Conservation (phyloP, 2,329 filamentous ascomycete species). For the Fusarium succisae region DNA sequence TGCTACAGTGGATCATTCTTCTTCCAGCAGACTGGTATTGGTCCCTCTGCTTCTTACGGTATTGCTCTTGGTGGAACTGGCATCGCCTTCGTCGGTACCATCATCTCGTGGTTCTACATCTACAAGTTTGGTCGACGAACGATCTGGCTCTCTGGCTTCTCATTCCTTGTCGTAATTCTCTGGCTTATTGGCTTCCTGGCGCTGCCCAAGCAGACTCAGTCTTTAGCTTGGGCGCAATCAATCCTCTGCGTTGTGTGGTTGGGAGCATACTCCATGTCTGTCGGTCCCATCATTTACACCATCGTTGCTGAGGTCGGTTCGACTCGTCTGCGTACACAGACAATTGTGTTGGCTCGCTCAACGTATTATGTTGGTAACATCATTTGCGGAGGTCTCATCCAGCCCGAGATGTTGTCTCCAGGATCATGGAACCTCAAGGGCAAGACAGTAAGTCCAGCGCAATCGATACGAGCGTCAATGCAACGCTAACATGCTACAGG, state of each 20-base stretch:
- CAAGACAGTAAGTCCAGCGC: conserved; percentile 46
- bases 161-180: conserved; percentile 50
- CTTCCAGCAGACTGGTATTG: conserved; percentile 57
- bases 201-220: conserved; percentile 46
- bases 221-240: conserved; percentile 53
- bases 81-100: conserved; percentile 55
- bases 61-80: conserved; percentile 55
- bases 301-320: conserved; percentile 55
- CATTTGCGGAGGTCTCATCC: conserved; percentile 51
- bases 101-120: conserved; percentile 56
- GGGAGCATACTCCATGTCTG: conserved; percentile 53
- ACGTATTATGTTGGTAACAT: conserved; percentile 55
- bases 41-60: conserved; percentile 49
- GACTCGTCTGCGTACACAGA: conserved; percentile 54
- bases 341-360: conserved; percentile 52
- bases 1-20: conserved; percentile 57
- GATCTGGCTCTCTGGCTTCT: conserved; percentile 54
- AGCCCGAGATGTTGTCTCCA: conserved; percentile 51
- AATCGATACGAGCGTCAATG: neutral
- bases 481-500: conserved; percentile 38
- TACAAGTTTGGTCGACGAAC: conserved; percentile 53
- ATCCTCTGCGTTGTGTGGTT: conserved; percentile 57
- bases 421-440: conserved; percentile 53
- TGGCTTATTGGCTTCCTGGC: conserved; percentile 55
- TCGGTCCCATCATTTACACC: conserved; percentile 57